Base-by-base conservation (phyloP, 2,329 filamentous ascomycete species). In the Pestalotiopsis sp. region DNA sequence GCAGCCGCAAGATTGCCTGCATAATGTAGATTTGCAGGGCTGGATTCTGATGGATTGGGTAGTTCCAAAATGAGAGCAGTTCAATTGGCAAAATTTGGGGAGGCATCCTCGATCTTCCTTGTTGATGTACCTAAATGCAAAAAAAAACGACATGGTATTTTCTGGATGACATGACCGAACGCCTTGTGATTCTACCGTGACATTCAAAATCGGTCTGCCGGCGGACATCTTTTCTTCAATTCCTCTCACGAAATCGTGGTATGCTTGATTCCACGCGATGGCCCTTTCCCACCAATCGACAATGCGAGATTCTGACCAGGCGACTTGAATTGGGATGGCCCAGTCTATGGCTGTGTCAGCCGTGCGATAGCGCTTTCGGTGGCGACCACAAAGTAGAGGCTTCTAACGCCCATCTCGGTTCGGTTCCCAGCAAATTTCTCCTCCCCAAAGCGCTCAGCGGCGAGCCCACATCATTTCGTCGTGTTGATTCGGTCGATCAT, bases 1-100 rank as follows among this genome's bases (percentile, higher is more conserved):
- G 88, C 73, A 92, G 89, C 76, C 85, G 88, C 67, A 89, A 89
- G 77, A 86, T 91, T 70, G 91, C 90, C 0, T 93, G 91, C 75
- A 78, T 92, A 74, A 92, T 93, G 90, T 93, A 71, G 75, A 68
- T n/a, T 20, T n/a, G 30, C 17, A 20, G 17, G 44, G 20, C 44
- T 3, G 17, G 4, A 52, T 9, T 22, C 9, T 52, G 44, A 22
- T 9, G 44, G 56, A 58, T 14, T 22, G 52, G 24, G 26, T 26
- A 60, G 39, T 10, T 10, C 10, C n/a, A 60, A 57, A 57, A 24
- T 57, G 52, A n/a, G 52, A 6, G 24, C 4, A 4, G 24, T 7
- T 11, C 10, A 22, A 20, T 17, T 22, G n/a, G 20, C 52, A 57
- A 22, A 35, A 38, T 26, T 35, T n/a, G 17, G 44, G 44, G 44